Base-by-base conservation (phyloP, 441 rosid genomes). In the Populus hybrid region DNA sequence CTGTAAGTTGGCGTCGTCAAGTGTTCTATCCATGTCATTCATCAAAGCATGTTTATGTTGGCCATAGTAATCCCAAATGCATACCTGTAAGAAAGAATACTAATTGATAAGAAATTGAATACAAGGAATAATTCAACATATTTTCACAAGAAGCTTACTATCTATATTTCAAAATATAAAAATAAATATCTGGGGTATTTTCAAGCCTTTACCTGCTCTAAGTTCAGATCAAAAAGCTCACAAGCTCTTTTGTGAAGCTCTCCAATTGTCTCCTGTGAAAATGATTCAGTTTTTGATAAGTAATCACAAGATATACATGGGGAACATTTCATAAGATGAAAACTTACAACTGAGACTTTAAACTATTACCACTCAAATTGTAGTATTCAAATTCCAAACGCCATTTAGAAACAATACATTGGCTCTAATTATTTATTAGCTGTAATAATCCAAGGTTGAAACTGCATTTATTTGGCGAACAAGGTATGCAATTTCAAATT, bases 41-140 rank as follows among this genome's bases (percentile, higher is more conserved):
- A 96, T 94, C 89, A 97, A 86, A 72, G 94, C 92, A 89, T 90
- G 92, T 80, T 94, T 94, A 67, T 85, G 89, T 35, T 86, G 98
- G 77, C 98, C 98, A 79, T 90, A 92, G 79, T 89, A 97, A 88
- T 97, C 99, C 99, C 99, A 96, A 84, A 96, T 91, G 83, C 88
- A 87, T 53, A 92, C 91, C 99, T 96, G 84, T 73, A 67, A 68
- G 75, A 79, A 70, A 79, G 80, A 78, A 42, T 68, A 36, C 67
- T 53, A 65, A 72, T 3, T 23, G 24, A 65, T 23, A 75, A 73
- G 69, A 24, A 75, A 74, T 67, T 50, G 50, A 72, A 73, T 73
- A 76, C 50, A 65, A 61, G 74, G 71, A 46, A 86, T 21, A 6
- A 3, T 34, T 26, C 18, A 66, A 69, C 76, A 59, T 9, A 57